phyloP scores from a whole-genome alignment of 2,329 filamentous ascomycete species.

The Pseudogymnoascus pannorum region DNA sequence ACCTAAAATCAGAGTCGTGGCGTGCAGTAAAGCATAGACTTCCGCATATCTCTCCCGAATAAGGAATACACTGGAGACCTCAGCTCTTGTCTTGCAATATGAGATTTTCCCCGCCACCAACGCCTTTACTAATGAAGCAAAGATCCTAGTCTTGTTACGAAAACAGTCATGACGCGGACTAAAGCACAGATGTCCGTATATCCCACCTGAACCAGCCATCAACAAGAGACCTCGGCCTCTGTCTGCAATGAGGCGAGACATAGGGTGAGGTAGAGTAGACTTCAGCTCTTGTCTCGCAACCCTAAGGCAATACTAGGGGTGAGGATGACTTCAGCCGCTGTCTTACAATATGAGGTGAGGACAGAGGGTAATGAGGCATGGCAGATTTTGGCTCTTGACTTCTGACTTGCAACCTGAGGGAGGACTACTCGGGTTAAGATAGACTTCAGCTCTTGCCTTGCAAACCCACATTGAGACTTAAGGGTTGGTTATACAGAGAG shows the following conservation, averaged over 20 bases:
- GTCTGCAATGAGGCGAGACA: not conserved
- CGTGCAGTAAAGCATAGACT: not conserved
- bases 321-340: not conserved
- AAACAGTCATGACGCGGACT: not conserved
- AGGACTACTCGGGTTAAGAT: no score
- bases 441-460: not conserved
- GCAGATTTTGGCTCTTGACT: not conserved
- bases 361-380: not conserved
- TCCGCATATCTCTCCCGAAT: not conserved
- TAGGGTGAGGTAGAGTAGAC: not conserved
- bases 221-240: not conserved
- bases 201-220: not conserved
- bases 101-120: no score
- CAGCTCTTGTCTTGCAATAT: not conserved
- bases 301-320: not conserved
- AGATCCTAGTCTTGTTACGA: not conserved
- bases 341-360: not conserved
- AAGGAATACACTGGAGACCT: not conserved
- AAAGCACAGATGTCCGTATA: not conserved
- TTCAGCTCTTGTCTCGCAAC: not conserved
- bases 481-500: not conserved
- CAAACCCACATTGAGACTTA: not conserved
- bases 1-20: not conserved
- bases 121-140: not conserved
- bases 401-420: no score